Conservation (phyloP, 140 eudicot genomes). For the Ambrosia hybrid region DNA sequence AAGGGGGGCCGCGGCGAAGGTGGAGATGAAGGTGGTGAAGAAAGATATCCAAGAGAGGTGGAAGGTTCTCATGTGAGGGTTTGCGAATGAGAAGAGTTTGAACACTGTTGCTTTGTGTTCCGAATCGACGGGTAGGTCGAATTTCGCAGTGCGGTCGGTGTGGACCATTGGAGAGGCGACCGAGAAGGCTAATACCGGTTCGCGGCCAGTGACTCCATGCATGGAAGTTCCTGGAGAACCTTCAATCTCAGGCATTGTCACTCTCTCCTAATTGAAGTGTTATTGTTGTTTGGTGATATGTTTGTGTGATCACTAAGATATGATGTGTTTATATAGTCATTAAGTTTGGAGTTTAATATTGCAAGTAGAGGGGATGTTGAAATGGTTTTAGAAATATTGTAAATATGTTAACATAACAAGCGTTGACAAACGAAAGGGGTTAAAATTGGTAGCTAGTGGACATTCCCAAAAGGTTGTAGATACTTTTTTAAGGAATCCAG, state of each 20-base stretch:
- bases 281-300: constrained; percentile 10
- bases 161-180: constrained; percentile 57
- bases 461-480: constrained; percentile 32
- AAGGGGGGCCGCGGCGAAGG: constrained; percentile 77
- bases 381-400: background rate
- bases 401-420: background rate
- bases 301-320: background rate
- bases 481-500: background rate
- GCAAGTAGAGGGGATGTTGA: background rate
- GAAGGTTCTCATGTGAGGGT: constrained; percentile 76
- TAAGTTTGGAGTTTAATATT: background rate
- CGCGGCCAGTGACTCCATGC: constrained; percentile 78
- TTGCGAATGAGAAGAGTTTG: constrained; percentile 52
- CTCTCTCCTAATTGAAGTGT: background rate
- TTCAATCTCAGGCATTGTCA: constrained; percentile 39
- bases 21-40: constrained; percentile 67
- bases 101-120: constrained; percentile 66
- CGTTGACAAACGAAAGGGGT: constrained; percentile 27
- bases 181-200: constrained; percentile 53
- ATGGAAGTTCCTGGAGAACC: constrained; percentile 73
- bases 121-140: constrained; percentile 67
- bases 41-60: constrained; percentile 69
- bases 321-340: constrained; percentile 20
- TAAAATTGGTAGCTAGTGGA: constrained; percentile 18
- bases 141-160: constrained; percentile 55